Evolutionary conservation across 352 stramenopile genomes (phyloP), one percentile per base, ranked within the genome.

Genomic region (Phytopythium litorale): DNA sequence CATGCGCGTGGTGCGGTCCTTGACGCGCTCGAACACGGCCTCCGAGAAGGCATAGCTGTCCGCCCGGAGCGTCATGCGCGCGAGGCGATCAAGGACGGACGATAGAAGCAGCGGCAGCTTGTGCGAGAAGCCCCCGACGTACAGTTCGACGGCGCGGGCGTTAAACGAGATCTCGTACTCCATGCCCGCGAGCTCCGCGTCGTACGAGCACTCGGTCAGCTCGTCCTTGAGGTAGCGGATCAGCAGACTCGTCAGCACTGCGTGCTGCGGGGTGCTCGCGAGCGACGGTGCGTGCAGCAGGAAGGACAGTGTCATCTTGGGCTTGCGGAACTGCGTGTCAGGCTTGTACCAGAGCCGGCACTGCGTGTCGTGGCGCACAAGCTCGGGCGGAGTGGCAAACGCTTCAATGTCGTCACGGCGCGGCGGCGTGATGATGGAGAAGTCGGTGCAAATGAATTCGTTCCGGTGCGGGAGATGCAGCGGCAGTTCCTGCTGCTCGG

Each of bases 291-390:
- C 81, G 70, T 87, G 78, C 13, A 97, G 72, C 46, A 82, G 49
- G 43, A 94, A 89, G 56, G 89, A 90, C 25, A 97, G 66, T 67
- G 93, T 92, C 16, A 97, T 67, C 67, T 97, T 97, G 4, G 92
- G 92, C 70, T 97, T 97, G 57, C 79, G 71, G 73, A 97, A 98
- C 25, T 87, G 69, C n/a, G 79, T 84, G 65, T 97, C 91, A 0
- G 85, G 76, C 65, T 97, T 96, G 77, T 89, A 95, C 87, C 85
- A 96, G 23, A 92, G 43, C 1, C 82, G 78, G n/a, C 72, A 82
- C 2, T 67, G 56, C 7, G 75, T 70, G 54, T 88, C 78, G 9
- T 87, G 61, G 19, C 71, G 76, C 15, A 91, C 30, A 15, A 88
- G 54, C 43, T 75, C 19, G 13, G 79, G 78, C 12, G 64, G 56